Evolutionary conservation across 2,329 filamentous ascomycete genomes (phyloP).

Genomic region (Exophiala xenobiotica): DNA sequence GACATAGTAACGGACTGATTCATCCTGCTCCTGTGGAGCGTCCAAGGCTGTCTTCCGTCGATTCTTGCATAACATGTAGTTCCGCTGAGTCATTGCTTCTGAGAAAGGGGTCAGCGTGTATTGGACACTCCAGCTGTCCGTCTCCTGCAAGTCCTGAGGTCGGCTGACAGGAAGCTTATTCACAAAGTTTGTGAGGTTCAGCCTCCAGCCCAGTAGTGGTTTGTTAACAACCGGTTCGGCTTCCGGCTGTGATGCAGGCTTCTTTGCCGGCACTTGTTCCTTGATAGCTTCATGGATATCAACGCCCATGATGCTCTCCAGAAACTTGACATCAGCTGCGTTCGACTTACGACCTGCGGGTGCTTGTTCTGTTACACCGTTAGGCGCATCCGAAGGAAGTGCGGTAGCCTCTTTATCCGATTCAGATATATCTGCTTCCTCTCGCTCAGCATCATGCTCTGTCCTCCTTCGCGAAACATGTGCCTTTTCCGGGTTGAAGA

Average conservation of each 20-base stretch:
- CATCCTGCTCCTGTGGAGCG: slow-evolving; percentile 36
- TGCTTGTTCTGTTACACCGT: neutral
- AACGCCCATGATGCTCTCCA: slow-evolving; percentile 22
- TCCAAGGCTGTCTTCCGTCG: slow-evolving; percentile 54
- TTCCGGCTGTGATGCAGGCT: neutral
- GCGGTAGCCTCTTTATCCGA: neutral
- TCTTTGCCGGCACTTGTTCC: neutral
- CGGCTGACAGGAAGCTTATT: slow-evolving; percentile 64
- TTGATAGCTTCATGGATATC: slow-evolving; percentile 8
- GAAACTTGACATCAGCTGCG: slow-evolving; percentile 26
- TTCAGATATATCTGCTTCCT: slow-evolving; percentile 23
- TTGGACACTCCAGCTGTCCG: slow-evolving; percentile 69
- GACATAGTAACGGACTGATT: slow-evolving; percentile 47
- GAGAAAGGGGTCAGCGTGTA: slow-evolving; percentile 70
- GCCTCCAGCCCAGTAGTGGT: slow-evolving; percentile 61
- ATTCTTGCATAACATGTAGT: slow-evolving; percentile 59
- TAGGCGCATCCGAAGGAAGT: slow-evolving; percentile 7
- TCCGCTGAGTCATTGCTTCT: slow-evolving; percentile 42
- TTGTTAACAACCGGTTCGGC: slow-evolving; percentile 5
- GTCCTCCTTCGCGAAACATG: slow-evolving; percentile 22
- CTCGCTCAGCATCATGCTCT: slow-evolving; percentile 29
- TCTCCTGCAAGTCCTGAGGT: slow-evolving; percentile 49
- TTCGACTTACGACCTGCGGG: slow-evolving; percentile 13
- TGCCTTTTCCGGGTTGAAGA: slow-evolving; percentile 38
- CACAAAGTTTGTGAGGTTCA: slow-evolving; percentile 71